Conservation (phyloP, 78 protist species). For the Chrysochromulina tobinii region DNA sequence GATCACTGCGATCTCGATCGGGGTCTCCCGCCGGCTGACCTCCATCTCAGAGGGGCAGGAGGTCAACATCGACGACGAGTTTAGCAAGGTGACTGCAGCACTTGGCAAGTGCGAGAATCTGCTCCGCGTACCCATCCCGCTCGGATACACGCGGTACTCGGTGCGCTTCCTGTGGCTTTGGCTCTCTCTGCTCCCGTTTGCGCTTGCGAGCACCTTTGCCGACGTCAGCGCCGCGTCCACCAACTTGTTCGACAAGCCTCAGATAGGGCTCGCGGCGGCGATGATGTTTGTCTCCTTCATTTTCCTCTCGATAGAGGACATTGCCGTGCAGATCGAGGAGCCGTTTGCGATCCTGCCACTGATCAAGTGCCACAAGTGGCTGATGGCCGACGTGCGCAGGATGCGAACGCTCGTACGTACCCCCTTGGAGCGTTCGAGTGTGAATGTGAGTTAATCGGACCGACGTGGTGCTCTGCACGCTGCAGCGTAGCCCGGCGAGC, state of each 20-base stretch:
- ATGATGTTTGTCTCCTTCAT: not conserved
- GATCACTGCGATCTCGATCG: no score
- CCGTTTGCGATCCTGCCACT: constrained; percentile 5
- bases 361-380: not conserved
- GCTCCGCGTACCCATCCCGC: not conserved
- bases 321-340: constrained; percentile 20
- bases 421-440: no score
- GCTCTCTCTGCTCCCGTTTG: not conserved
- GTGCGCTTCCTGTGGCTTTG: constrained; percentile 4
- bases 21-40: no score
- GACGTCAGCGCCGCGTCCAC: not conserved
- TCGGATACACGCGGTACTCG: not conserved
- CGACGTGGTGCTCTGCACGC: no score
- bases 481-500: no score
- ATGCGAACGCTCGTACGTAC: no score
- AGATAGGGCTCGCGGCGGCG: not conserved
- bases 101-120: not conserved
- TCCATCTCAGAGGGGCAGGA: not conserved
- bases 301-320: not conserved
- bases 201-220: not conserved
- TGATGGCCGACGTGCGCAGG: not conserved
- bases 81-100: not conserved
- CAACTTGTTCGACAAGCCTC: no score
- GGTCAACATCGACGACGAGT: not conserved
- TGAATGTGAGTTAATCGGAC: no score